Percentiles rank a stretch among this genome's conserved stretches.
Evolutionary conservation across 164 flowering plant genomes (phyloP).

Genomic region (Liriodendron chinense): DNA sequence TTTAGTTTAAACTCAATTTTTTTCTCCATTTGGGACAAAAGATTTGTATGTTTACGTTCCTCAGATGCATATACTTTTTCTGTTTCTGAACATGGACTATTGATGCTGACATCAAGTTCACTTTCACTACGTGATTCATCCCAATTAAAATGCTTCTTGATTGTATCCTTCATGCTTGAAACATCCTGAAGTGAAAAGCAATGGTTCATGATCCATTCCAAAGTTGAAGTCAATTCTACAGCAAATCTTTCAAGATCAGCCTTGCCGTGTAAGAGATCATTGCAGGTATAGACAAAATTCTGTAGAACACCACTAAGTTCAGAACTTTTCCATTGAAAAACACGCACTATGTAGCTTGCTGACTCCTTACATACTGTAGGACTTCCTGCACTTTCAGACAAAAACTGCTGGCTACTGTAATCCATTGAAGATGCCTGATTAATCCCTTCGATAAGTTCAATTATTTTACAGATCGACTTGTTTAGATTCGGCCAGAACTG

Average conservation of each 20-base stretch:
- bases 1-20: slow-evolving; percentile 22
- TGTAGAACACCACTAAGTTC: slow-evolving; percentile 48
- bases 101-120: slow-evolving; percentile 25
- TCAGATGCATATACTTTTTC: slow-evolving; percentile 10
- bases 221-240: slow-evolving; percentile 37
- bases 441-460: slow-evolving; percentile 71
- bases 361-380: slow-evolving; percentile 16
- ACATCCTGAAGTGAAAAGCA: slow-evolving; percentile 56
- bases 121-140: slow-evolving; percentile 37
- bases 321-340: slow-evolving; percentile 66
- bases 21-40: slow-evolving; percentile 19
- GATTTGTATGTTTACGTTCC: slow-evolving; percentile 8
- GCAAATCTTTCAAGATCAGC: slow-evolving; percentile 42
- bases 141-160: slow-evolving; percentile 49
- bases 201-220: slow-evolving; percentile 68
- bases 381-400: slow-evolving; percentile 26
- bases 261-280: slow-evolving; percentile 44
- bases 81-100: slow-evolving; percentile 14
- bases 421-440: slow-evolving; percentile 32
- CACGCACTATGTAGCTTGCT: slow-evolving; percentile 49
- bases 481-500: slow-evolving; percentile 33
- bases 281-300: slow-evolving; percentile 41
- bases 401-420: slow-evolving; percentile 20
- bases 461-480: slow-evolving; percentile 51
- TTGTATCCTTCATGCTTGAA: slow-evolving; percentile 48